Evolutionary conservation across 805 yeast species (phyloP).

Genomic region (Metschnikowia cerradonensis): DNA sequence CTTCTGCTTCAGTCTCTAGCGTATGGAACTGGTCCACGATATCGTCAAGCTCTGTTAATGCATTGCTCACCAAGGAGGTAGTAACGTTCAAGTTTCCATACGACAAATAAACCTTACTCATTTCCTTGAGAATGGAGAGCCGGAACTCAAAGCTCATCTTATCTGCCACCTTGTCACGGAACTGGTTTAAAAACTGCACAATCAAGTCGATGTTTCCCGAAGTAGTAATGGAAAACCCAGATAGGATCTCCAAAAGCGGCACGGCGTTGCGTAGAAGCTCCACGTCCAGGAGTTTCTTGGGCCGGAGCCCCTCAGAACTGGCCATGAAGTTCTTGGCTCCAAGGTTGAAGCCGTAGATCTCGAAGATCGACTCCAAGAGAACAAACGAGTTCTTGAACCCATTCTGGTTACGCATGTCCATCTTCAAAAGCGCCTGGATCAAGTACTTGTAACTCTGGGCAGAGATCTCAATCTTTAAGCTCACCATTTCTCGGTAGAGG

Average conservation of each 20-base stretch:
- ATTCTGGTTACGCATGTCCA: slow-evolving; percentile 22
- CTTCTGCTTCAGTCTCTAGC: not conserved
- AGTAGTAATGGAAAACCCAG: slow-evolving; percentile 21
- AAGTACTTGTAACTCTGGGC: slow-evolving; percentile 29
- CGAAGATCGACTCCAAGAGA: slow-evolving; percentile 29
- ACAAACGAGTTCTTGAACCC: slow-evolving; percentile 26
- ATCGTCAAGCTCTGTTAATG: slow-evolving; percentile 22
- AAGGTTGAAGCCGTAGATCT: slow-evolving; percentile 26
- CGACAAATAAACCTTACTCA: slow-evolving; percentile 26
- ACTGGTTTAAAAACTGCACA: slow-evolving; percentile 27
- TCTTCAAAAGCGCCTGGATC: slow-evolving; percentile 27
- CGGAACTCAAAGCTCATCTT: slow-evolving; percentile 22
- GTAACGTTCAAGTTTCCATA: slow-evolving; percentile 23
- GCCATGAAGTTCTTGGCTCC: slow-evolving; percentile 4
- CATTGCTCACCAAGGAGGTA: slow-evolving; percentile 22
- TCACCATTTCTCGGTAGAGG: slow-evolving; percentile 33
- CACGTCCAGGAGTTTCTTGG: slow-evolving; percentile 3
- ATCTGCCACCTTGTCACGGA: slow-evolving; percentile 20
- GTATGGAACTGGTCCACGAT: slow-evolving; percentile 11
- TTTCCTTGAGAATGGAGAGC: slow-evolving; percentile 23
- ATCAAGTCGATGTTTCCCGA: slow-evolving; percentile 22
- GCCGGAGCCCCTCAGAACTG: not conserved
- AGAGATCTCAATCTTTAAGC: slow-evolving; percentile 20
- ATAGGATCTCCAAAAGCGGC: slow-evolving; percentile 24
- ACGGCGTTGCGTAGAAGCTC: slow-evolving; percentile 18